Conservation (phyloP, 345 rosid genomes). For the Dovyalis caffra region DNA sequence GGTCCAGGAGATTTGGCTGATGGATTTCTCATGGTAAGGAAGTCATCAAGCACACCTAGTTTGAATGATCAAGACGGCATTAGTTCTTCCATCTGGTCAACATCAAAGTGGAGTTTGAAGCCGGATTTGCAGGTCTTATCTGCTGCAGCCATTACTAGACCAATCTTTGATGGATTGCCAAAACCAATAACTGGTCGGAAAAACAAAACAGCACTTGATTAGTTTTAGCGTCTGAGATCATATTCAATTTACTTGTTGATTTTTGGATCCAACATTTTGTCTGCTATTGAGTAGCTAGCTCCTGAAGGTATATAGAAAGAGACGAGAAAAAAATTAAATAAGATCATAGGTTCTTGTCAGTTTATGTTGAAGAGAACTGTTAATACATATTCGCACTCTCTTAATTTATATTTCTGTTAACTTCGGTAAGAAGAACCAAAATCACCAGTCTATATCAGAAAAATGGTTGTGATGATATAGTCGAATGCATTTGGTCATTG, state of each 20-base stretch:
- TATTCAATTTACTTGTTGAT: neutral
- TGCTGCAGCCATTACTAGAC: conserved; percentile 22
- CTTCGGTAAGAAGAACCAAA: neutral
- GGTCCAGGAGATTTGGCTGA: conserved; percentile 7
- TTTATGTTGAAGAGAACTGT: neutral
- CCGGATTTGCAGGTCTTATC: conserved; percentile 27
- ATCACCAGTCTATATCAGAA: neutral
- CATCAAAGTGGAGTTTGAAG: conserved; percentile 21
- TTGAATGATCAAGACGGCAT: conserved; percentile 14
- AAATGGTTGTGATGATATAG: neutral
- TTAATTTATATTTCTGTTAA: neutral
- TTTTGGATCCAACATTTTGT: conserved; percentile 3
- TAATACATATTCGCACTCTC: neutral
- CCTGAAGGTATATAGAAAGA: conserved; percentile 7
- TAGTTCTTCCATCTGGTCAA: conserved; percentile 16
- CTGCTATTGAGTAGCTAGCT: neutral
- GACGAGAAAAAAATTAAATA: neutral
- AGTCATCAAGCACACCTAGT: conserved; percentile 29
- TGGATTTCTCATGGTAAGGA: conserved; percentile 14
- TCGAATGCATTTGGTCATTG: neutral
- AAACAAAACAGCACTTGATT: conserved; percentile 35
- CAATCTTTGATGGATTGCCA: conserved; percentile 33
- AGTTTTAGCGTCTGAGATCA: neutral
- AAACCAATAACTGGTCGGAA: conserved; percentile 21
- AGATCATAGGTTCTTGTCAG: neutral